phyloP scores from a whole-genome alignment of 768 basidiomycete genomes.

The Lactarius akahatsu region DNA sequence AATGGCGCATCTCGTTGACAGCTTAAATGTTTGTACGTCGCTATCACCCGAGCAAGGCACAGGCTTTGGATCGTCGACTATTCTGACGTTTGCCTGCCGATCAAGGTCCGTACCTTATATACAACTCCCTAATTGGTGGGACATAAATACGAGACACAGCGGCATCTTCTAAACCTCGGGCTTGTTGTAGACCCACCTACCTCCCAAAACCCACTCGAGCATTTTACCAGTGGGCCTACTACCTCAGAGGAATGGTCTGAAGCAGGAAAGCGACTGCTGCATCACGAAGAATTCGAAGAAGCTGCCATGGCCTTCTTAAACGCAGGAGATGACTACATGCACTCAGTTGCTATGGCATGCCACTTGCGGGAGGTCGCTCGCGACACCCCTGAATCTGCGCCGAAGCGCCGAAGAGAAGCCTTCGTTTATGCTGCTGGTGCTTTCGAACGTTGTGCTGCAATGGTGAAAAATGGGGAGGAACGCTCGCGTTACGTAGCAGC shows the following conservation, averaged over 20 bases:
- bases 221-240: constrained; percentile 11
- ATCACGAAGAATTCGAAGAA: constrained; percentile 16
- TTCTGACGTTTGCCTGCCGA: constrained; percentile 43
- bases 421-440: neutral
- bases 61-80: constrained; percentile 70
- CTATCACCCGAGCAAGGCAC: constrained; percentile 65
- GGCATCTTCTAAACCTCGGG: constrained; percentile 2
- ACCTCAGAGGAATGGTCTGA: constrained; percentile 16
- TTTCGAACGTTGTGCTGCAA: constrained; percentile 12
- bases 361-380: constrained; percentile 14
- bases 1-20: constrained; percentile 28
- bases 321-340: constrained; percentile 13
- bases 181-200: neutral
- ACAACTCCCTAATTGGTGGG: neutral
- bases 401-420: constrained; percentile 8
- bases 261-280: constrained; percentile 12
- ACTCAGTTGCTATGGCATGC: constrained; percentile 8
- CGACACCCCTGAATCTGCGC: constrained; percentile 5
- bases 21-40: constrained; percentile 71
- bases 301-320: constrained; percentile 16
- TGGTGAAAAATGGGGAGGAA: neutral
- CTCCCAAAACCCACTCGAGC: neutral
- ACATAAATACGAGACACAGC: constrained; percentile 4
- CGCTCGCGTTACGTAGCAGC: constrained; percentile 6
- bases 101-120: constrained; percentile 47